Conservation (phyloP, 805 yeast species). For the Barnettozyma sucrosica region DNA sequence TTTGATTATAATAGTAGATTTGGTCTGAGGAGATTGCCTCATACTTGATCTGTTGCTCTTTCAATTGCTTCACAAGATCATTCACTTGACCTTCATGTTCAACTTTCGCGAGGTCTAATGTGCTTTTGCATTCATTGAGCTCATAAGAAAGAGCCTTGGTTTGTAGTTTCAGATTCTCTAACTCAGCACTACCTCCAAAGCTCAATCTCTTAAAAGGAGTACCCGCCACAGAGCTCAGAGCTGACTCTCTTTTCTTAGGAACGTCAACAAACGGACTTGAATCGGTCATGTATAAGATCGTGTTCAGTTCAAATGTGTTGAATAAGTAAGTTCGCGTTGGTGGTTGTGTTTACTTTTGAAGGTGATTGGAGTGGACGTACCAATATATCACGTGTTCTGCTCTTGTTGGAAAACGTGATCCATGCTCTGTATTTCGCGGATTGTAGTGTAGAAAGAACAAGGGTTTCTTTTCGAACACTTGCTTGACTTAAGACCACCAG, state of each 20-base stretch:
- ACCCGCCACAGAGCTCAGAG: conserved; percentile 13
- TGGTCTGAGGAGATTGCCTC: conserved; percentile 26
- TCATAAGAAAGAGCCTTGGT: conserved; percentile 31
- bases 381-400: neutral
- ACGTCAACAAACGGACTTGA: conserved; percentile 33
- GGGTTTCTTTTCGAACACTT: neutral
- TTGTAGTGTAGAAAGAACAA: too few species aligned
- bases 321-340: neutral
- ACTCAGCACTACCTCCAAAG: conserved; percentile 1
- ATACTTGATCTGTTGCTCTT: conserved; percentile 13
- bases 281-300: conserved; percentile 11
- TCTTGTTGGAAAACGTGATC: neutral
- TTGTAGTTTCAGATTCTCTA: conserved; percentile 11
- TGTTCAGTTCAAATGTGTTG: neutral
- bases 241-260: conserved; percentile 16
- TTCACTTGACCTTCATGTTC: conserved; percentile 27
- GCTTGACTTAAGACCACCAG: neutral
- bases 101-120: conserved; percentile 32
- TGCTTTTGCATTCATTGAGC: conserved; percentile 32
- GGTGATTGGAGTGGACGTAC: neutral
- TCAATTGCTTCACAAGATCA: conserved; percentile 25
- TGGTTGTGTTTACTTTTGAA: neutral
- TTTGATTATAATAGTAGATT: conserved; percentile 32
- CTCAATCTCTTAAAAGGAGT: conserved; percentile 13
- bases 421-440: too few species aligned